These are phyloP conservation scores for Aspergillus jensenii DNA, from an alignment of 2,329 filamentous ascomycete genomes.

Conservation along the genomic window DNA sequence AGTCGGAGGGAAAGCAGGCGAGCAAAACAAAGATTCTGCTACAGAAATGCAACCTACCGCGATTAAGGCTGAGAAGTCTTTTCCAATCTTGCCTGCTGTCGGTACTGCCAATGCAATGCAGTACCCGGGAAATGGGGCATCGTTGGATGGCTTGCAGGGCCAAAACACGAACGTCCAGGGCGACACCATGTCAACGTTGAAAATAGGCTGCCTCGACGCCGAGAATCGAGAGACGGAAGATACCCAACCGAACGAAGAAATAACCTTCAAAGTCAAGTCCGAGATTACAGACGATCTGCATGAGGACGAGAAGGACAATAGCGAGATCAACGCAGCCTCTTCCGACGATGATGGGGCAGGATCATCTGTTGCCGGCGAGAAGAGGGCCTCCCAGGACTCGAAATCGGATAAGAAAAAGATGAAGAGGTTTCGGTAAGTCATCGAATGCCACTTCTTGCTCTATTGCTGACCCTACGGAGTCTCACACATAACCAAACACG, in stretches of 20 bases:
- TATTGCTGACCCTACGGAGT: conserved; percentile 45
- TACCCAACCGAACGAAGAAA: conserved; percentile 13
- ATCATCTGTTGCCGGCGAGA: conserved; percentile 28
- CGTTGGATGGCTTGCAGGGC: conserved; percentile 15
- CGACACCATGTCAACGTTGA: conserved; percentile 25
- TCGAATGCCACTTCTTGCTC: not conserved
- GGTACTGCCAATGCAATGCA: conserved; percentile 13
- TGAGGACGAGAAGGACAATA: conserved; percentile 20
- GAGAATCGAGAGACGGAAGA: conserved; percentile 16
- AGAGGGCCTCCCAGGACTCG: conserved; percentile 27
- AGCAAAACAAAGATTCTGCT: conserved; percentile 15
- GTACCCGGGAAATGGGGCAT: conserved; percentile 21
- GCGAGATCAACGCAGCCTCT: conserved; percentile 22
- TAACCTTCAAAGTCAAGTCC: conserved; percentile 13
- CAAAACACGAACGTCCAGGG: conserved; percentile 16
- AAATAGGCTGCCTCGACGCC: conserved; percentile 26
- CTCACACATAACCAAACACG: conserved; percentile 96
- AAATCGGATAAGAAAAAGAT: conserved; percentile 42
- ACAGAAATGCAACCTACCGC: conserved; percentile 28
- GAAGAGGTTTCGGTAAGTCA: conserved; percentile 44
- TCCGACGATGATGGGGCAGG: conserved; percentile 31
- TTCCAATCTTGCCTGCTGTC: conserved; percentile 15
- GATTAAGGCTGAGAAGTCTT: conserved; percentile 31
- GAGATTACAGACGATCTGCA: conserved; percentile 11
- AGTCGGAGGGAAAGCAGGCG: conserved; percentile 23